phyloP scores from a whole-genome alignment of 2,329 filamentous ascomycete genomes.

The Pseudogymnoascus sp. region DNA sequence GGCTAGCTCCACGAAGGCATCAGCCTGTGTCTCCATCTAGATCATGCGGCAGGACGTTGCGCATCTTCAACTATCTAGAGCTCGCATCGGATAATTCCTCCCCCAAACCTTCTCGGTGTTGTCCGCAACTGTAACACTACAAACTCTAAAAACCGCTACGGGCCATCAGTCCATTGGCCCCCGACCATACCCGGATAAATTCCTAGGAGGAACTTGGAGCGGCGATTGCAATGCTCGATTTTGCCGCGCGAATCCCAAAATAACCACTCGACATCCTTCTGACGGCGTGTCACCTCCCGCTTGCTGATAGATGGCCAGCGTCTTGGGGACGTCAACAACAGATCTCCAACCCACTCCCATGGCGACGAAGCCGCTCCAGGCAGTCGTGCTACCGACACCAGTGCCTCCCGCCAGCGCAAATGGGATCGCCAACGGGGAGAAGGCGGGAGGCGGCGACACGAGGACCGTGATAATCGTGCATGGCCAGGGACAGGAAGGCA shows the following conservation, averaged over 20 bases:
- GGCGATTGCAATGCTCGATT: constrained; percentile 5
- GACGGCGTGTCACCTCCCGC: constrained; percentile 3
- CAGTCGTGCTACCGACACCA: constrained; percentile 38
- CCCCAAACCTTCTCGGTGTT: not conserved
- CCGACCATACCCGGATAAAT: not conserved
- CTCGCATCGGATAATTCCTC: constrained; percentile 3
- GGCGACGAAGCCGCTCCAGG: constrained; percentile 39
- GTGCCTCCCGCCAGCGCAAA: constrained; percentile 33
- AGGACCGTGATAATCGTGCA: constrained; percentile 61
- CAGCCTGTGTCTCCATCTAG: not conserved
- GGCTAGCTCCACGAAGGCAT: not conserved
- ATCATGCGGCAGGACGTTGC: constrained; percentile 1
- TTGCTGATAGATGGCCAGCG: constrained; percentile 1
- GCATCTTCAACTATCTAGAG: not conserved
- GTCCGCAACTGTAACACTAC: not conserved
- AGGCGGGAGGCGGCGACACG: constrained; percentile 39
- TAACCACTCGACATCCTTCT: not conserved
- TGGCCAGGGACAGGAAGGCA: constrained; percentile 61
- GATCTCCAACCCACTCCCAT: constrained; percentile 19
- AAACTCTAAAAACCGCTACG: not conserved
- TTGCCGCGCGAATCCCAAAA: not conserved
- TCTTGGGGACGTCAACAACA: not conserved
- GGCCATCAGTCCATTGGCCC: not conserved
- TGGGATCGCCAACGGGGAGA: constrained; percentile 28
- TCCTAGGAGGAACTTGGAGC: not conserved